Base-by-base conservation (phyloP, 176 grass and related monocot genomes). In the Cenchrus fungigraminus region DNA sequence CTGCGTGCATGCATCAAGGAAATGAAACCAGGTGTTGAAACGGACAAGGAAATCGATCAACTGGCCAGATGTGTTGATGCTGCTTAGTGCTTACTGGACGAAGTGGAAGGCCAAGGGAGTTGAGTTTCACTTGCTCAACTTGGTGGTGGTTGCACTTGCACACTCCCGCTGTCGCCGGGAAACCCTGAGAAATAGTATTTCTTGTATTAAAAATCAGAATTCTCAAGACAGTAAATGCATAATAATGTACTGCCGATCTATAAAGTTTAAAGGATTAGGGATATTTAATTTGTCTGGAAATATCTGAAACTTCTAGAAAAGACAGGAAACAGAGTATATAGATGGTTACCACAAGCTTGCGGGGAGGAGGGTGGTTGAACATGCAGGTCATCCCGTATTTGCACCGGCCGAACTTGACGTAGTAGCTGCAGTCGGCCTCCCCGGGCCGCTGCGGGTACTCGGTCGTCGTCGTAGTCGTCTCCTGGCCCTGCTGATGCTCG, bases 381-480 rank as follows among this genome's bases (percentile, higher is more conserved):
- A 4, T n/a, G 56, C 81, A 83, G 0, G 12, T 83, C 28, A 15
- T 37, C 25, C 68, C 80, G 42, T 14, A 62, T 22, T 8, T 11
- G 68, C 80, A 83, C 2, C 5, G 73, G 22, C 55, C 55, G 55
- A 73, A 83, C 80, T 46, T 61, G 22, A 73, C 5, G 68, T 83
- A 62, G 68, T 73, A 31, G 80, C 5, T 11, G 55, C 80, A 83
- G 80, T 83, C 80, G 15, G 54, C 20, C 68, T n/a, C 42, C 40
- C 54, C 22, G 9, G 80, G 42, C 54, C 55, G 80, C n/a, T 9
- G 68, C 10, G 68, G 80, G 55, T 61, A 59, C 40, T 61, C 68
- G 19, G 8, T 52, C n/a, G 22, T 25, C 22, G 22, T 25, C 31
- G 31, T 32, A 1, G 31, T 32, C 31, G 31, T 32, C 31, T 70